These are phyloP conservation scores for Sanghuangporus baumii DNA, from an alignment of 1,284 basidiomycete genomes.

Conservation along the genomic window DNA sequence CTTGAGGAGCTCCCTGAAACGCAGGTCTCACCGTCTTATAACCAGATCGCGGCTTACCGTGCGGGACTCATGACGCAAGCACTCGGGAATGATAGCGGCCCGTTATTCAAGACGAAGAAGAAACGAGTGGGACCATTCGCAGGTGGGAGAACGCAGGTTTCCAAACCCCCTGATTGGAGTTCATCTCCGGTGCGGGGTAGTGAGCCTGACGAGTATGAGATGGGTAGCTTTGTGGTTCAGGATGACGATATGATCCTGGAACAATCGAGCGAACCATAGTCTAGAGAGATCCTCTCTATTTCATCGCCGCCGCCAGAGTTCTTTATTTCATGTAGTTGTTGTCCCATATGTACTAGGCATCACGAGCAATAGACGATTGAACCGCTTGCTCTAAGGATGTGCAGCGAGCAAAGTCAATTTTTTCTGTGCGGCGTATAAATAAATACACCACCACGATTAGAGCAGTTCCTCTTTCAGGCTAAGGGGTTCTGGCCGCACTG, in stretches of 20 bases:
- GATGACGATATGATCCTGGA: conserved; percentile 54
- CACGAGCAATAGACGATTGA: neutral
- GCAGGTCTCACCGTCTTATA: conserved; percentile 70
- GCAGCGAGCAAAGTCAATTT: neutral
- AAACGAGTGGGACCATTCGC: conserved; percentile 38
- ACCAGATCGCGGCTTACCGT: conserved; percentile 63
- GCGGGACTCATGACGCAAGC: conserved; percentile 68
- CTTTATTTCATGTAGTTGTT: neutral
- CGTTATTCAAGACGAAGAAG: conserved; percentile 49
- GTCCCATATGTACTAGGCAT: neutral
- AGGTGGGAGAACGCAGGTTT: conserved; percentile 19
- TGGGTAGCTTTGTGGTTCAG: conserved; percentile 72
- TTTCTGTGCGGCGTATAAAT: neutral
- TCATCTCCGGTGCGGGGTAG: conserved; percentile 42
- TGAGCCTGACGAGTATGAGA: conserved; percentile 55
- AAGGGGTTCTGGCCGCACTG: neutral
- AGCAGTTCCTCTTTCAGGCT: neutral
- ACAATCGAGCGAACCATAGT: conserved; percentile 24
- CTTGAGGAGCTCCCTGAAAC: conserved; percentile 61
- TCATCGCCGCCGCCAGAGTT: neutral
- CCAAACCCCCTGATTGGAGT: conserved; percentile 39
- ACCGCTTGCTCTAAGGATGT: neutral
- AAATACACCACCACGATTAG: neutral
- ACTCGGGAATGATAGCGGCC: conserved; percentile 38
- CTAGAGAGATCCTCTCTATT: neutral